phyloP scores from a whole-genome alignment of 768 basidiomycete species.

The Lanmaoa pseudosensibilis region DNA sequence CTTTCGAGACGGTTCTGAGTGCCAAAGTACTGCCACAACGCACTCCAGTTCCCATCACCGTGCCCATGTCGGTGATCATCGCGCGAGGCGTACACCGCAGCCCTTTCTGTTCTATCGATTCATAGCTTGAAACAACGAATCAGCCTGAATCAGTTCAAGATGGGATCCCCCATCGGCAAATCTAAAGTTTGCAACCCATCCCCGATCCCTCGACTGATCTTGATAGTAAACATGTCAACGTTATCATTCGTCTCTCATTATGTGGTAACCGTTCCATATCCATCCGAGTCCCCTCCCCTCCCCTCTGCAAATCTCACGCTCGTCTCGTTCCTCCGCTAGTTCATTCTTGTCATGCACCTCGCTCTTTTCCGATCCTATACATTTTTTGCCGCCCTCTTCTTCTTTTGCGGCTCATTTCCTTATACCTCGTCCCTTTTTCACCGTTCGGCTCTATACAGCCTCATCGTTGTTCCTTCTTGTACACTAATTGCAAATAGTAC shows the following conservation, averaged over 20 bases:
- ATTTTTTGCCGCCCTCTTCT: neutral
- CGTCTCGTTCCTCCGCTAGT: neutral
- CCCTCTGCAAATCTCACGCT: slow-evolving; percentile 32
- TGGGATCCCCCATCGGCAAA: slow-evolving; percentile 27
- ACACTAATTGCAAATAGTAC: slow-evolving; percentile 8
- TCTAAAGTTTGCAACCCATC: slow-evolving; percentile 35
- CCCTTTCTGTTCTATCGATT: neutral
- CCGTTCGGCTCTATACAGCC: neutral
- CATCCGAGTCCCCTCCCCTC: slow-evolving; percentile 5
- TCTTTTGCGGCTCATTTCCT: neutral
- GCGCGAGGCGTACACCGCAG: slow-evolving; percentile 18
- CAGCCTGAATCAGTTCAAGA: slow-evolving; percentile 16
- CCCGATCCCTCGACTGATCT: slow-evolving; percentile 33
- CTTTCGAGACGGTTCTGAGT: slow-evolving; percentile 16
- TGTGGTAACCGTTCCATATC: slow-evolving; percentile 21
- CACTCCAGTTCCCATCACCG: slow-evolving; percentile 14
- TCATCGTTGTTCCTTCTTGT: neutral
- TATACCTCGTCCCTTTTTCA: neutral
- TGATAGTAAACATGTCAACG: slow-evolving; percentile 27
- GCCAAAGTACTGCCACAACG: slow-evolving; percentile 24
- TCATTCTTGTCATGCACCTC: neutral
- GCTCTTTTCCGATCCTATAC: neutral
- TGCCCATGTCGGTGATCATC: slow-evolving; percentile 26
- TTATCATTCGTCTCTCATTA: slow-evolving; percentile 32
- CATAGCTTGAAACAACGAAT: neutral